Base-by-base conservation (phyloP, 2,329 filamentous ascomycete genomes). In the Leptographium flavum region DNA sequence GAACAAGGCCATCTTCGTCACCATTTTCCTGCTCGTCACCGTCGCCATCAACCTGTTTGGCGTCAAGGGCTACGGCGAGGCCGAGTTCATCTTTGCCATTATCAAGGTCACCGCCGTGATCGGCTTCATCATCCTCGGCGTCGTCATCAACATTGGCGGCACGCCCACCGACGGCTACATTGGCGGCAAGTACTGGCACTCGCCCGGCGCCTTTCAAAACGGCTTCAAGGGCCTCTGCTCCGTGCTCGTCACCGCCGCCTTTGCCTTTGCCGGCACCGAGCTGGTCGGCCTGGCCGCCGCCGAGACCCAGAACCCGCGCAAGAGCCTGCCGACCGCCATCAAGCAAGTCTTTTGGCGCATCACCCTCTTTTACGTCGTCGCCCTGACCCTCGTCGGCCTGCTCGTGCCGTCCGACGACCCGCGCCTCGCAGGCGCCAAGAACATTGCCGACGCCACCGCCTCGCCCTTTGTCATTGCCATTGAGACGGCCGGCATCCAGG, bases 401-500 rank as follows among this genome's bases (percentile, higher is more conserved):
- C 69, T 94, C 3, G 86, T 95, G 0, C 83, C 81, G 0, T 88
- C 83, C 59, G 65, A 74, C 54, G 76, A 93, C 49, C 45, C 57
- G 0, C 68, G 71, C 4, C 78, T 94, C 0, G 67, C 87, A 1
- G 68, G 68, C 11, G 70, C 68, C 39, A 65, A 60, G 22, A 73
- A 67, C 45, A 67, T 68, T n/a, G 74, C 73, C 41, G 76, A 87
- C 58, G 76, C 81, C 37, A 76, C 78, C 23, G 83, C 87, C 1
- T 94, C 87, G 3, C 90, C 90, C 2, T 95, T 95, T 60, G 88
- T 95, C 55, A 93, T 95, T 55, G 86, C 88, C 50, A 94, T 94
- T 54, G 70, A 83, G 53, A 82, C 87, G 50, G 87, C 87, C 2
- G 82, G 85, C 9, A 93, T 95, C 55, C 65, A 75, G 36, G 80